Evolutionary conservation across 2,329 filamentous ascomycete species (phyloP), one percentile per base, ranked within the genome.

Genomic region (Hypomyces rosellus): DNA sequence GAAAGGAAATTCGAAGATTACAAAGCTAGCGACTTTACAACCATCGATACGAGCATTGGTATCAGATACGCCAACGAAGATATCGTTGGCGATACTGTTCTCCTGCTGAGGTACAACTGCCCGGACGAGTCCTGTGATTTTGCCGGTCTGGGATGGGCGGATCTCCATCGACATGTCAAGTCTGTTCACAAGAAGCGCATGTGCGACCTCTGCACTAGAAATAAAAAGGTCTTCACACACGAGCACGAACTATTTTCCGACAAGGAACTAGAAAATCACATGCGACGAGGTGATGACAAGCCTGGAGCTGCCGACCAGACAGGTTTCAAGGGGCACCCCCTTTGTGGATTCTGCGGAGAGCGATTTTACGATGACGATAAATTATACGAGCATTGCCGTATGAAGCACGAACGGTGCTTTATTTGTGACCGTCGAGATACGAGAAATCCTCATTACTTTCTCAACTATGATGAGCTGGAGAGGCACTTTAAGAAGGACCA

Each of bases 141-240:
- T 58, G 89, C 90, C 39, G 95, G 89, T 63, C 72, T 91, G 49
- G 75, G 76, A 54, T 79, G 76, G 75, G 74, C 73, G 11, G 76
- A 79, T 55, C 65, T 79, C 47, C 76, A 80, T 58, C 73, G 90
- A 59, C 89, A 99, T 74, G 92, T 96, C 50, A 87, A 86, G 63
- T 81, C 75, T 47, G 80, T 79, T 51, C 93, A 99, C 72, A 78
- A 85, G 56, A 95, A 92, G 71, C 85, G 88, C 65, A 91, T 95
- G 85, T 95, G 88, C 68, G 89, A 96, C 67, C 76, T 96, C 11
- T 96, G 91, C 69, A 80, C 91, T 6, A 77, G 90, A 53, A 91
- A 96, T 74, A 99, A 99, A 71, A 96, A 96, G 64, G 90, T 96
- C 34, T 99, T 99, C 61, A 96, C 93, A 1, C 93, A 99, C 69